A percentile compares a stretch with the other conserved stretches of the same genome.
Evolutionary conservation across 257 asterid species (phyloP).

Genomic region (Fraxinus anomala): DNA sequence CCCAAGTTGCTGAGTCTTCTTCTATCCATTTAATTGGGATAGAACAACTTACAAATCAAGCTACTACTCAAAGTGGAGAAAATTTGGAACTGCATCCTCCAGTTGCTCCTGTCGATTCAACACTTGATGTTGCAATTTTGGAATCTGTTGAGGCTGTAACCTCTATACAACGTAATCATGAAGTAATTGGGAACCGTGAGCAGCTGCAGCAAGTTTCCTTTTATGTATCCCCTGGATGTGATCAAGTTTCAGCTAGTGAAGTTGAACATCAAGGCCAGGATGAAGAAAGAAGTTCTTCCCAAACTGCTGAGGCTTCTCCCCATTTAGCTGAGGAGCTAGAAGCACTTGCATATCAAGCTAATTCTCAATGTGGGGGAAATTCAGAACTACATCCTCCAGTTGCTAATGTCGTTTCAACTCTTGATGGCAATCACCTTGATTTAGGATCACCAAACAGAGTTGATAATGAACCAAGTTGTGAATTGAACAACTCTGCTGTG

Average conservation of each 20-base stretch:
- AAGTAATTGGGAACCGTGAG: conserved; percentile 17
- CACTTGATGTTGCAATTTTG: background rate
- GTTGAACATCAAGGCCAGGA: background rate
- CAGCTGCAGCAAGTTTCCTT: conserved; percentile 3
- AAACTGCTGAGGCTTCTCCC: conserved; percentile 12
- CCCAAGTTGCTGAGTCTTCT: conserved; percentile 12
- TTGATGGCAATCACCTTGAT: conserved; percentile 16
- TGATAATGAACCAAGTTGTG: conserved; percentile 27
- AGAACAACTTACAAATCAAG: conserved; percentile 32
- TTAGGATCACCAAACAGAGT: conserved; percentile 20
- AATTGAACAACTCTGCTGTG: conserved; percentile 21
- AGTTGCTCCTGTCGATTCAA: background rate
- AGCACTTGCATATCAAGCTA: conserved; percentile 32
- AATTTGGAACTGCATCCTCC: conserved; percentile 28
- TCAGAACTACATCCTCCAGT: conserved; percentile 24
- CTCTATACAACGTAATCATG: background rate
- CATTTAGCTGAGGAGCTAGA: conserved; percentile 24
- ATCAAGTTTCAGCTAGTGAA: conserved; percentile 17
- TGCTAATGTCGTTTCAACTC: background rate
- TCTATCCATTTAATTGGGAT: conserved; percentile 22
- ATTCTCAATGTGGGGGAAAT: conserved; percentile 33
- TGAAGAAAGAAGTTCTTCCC: conserved; percentile 13
- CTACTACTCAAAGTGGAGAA: conserved; percentile 33
- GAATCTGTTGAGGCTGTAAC: background rate
- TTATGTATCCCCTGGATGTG: background rate